These are phyloP conservation scores for Bidens hawaiensis DNA, from an alignment of 140 eudicot genomes.

Conservation along the genomic window DNA sequence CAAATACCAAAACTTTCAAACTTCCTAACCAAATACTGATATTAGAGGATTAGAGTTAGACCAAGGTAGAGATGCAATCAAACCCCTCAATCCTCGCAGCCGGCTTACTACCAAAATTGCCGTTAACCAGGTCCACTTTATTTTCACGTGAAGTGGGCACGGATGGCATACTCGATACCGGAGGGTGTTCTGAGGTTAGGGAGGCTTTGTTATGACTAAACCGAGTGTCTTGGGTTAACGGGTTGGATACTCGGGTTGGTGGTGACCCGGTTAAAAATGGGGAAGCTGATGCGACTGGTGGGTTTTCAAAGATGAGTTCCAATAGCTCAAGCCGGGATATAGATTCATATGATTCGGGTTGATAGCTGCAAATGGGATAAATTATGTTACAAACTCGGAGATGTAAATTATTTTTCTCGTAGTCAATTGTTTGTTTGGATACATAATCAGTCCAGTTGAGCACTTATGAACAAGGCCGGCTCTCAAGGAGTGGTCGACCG, in stretches of 20 bases:
- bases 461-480: no score
- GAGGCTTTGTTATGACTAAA: conserved; percentile 48
- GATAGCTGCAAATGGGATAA: conserved; percentile 39
- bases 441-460: no score
- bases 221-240: conserved; percentile 72
- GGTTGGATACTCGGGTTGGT: conserved; percentile 92
- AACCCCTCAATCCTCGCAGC: conserved; percentile 82
- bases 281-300: conserved; percentile 61
- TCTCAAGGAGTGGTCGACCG: no score
- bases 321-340: conserved; percentile 69
- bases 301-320: conserved; percentile 74
- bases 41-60: conserved; percentile 25
- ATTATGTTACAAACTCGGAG: not conserved
- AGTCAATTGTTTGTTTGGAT: no score
- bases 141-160: conserved; percentile 30
- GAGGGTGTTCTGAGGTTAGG: conserved; percentile 38
- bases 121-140: conserved; percentile 50
- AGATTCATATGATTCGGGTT: conserved; percentile 60
- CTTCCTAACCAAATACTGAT: conserved; percentile 4
- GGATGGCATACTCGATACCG: conserved; percentile 32
- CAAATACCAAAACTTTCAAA: conserved; percentile 18
- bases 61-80: conserved; percentile 75
- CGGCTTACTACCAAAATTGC: conserved; percentile 74
- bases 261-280: conserved; percentile 92
- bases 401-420: no score